These are phyloP conservation scores for Trichoderma polysporum DNA, from an alignment of 2,329 filamentous ascomycete genomes.

Conservation along the genomic window DNA sequence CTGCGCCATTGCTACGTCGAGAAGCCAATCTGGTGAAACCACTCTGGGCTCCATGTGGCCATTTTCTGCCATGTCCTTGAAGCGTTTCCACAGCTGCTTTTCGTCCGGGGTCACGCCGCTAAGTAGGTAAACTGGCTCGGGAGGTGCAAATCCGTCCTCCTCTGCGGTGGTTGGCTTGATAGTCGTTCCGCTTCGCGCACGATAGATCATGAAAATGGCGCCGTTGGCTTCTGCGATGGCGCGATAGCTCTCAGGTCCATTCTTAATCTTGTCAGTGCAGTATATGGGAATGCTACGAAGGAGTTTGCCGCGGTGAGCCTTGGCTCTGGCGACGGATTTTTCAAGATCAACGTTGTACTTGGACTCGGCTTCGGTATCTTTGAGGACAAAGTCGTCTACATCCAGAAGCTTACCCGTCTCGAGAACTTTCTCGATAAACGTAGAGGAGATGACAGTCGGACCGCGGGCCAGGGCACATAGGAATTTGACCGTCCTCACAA, in stretches of 20 bases:
- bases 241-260: slow-evolving; percentile 81
- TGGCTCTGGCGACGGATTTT: slow-evolving; percentile 68
- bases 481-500: slow-evolving; percentile 92
- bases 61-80: slow-evolving; percentile 73
- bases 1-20: slow-evolving; percentile 88
- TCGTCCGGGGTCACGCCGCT: slow-evolving; percentile 68
- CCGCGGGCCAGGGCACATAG: slow-evolving; percentile 81
- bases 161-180: slow-evolving; percentile 65
- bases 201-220: slow-evolving; percentile 76
- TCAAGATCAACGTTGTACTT: slow-evolving; percentile 68
- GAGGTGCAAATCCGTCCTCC: slow-evolving; percentile 59
- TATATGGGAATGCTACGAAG: slow-evolving; percentile 77
- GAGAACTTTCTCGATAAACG: slow-evolving; percentile 77
- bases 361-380: slow-evolving; percentile 71
- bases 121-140: slow-evolving; percentile 79
- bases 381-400: slow-evolving; percentile 64
- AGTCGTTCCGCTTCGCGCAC: slow-evolving; percentile 67
- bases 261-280: slow-evolving; percentile 75
- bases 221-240: slow-evolving; percentile 87
- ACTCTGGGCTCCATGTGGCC: slow-evolving; percentile 79
- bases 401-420: slow-evolving; percentile 65
- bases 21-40: slow-evolving; percentile 83
- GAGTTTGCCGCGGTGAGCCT: slow-evolving; percentile 72
- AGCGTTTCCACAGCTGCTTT: slow-evolving; percentile 73
- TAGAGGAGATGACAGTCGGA: slow-evolving; percentile 71